Evolutionary conservation across 176 grass and related monocot genomes (phyloP), one percentile per base, ranked within the genome.

Genomic region (Zoysia japonica): DNA sequence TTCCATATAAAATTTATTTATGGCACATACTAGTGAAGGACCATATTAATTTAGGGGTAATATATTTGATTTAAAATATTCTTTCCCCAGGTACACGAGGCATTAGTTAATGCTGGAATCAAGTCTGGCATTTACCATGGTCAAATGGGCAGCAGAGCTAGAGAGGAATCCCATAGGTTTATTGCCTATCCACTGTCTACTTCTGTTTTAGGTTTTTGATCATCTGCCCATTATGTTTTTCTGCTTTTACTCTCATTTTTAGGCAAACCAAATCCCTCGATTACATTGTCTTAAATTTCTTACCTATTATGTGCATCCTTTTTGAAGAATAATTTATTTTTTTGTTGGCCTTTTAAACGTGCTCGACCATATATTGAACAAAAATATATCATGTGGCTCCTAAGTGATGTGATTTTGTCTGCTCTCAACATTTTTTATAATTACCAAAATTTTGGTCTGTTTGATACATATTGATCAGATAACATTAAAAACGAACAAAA

Each of bases 81-180:
- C 78, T 52, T 54, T 43, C 41, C 78, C 69, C 84, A 94, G 95
- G 73, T 97, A 70, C 85, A 89, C 47, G 70, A 90, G 72, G 86
- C 88, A 86, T 83, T 97, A 69, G 75, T 80, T 53, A 75, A 74
- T 87, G 87, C 95, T 46, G 95, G 95, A 90, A 92, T 94, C 67
- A 90, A 87, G 74, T 53, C 95, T 75, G 86, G 90, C 83, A 90
- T 92, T 56, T 94, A 97, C 84, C 89, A 94, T 19, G 95, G 95
- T 53, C 78, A 89, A 90, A 89, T 97, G 95, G 86, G 95, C 16
- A 71, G 44, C 67, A 89, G 84, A 87, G 92, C 88, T 65, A 86
- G 95, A 77, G 91, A 92, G 85, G 83, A 92, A 81, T 87, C 85
- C 6, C 95, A 97, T 82, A 97, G 95, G 92, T 94, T 74, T 55